Evolutionary conservation across 495 filamentous ascomycete genomes (phyloP).

Genomic region (Aspergillus homomorphus): DNA sequence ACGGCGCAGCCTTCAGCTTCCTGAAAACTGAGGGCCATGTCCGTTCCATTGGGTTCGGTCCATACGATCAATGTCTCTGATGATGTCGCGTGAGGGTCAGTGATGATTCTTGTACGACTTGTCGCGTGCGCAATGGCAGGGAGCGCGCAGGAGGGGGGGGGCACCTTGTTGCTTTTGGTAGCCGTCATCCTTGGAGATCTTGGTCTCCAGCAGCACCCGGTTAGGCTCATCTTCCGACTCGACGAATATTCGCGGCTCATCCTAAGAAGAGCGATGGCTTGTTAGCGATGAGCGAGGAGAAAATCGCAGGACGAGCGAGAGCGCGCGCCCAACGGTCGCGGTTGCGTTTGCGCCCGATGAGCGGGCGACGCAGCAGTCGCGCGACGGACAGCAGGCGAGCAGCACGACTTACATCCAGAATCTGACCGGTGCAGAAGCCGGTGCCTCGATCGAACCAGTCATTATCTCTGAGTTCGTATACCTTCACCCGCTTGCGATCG

Average conservation of each 20-base stretch:
- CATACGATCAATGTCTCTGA: conserved; percentile 96
- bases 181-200: conserved; percentile 88
- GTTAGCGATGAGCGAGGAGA: conserved; percentile 12
- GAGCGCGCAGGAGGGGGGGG: conserved; percentile 12
- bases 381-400: conserved; percentile 10
- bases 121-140: conserved; percentile 5
- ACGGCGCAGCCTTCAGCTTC: conserved; percentile 90
- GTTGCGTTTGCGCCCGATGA: conserved; percentile 23
- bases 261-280: conserved; percentile 35
- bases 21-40: conserved; percentile 98
- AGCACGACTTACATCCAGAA: conserved; percentile 64
- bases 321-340: conserved; percentile 6
- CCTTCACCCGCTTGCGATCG: conserved; percentile 96
- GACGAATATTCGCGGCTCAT: conserved; percentile 85
- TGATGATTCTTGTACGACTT: background rate
- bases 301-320: background rate
- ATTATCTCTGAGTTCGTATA: conserved; percentile 96
- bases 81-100: conserved; percentile 27
- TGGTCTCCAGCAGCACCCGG: conserved; percentile 78
- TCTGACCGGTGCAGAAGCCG: conserved; percentile 84
- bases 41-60: conserved; percentile 83
- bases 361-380: conserved; percentile 11
- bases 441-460: conserved; percentile 99
- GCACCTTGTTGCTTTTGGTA: conserved; percentile 98
- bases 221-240: conserved; percentile 89